A percentile compares a stretch with the other conserved stretches of the same genome.
These are phyloP conservation scores for Bondarzewia mesenterica DNA, from an alignment of 1,284 basidiomycete species.

Conservation along the genomic window DNA sequence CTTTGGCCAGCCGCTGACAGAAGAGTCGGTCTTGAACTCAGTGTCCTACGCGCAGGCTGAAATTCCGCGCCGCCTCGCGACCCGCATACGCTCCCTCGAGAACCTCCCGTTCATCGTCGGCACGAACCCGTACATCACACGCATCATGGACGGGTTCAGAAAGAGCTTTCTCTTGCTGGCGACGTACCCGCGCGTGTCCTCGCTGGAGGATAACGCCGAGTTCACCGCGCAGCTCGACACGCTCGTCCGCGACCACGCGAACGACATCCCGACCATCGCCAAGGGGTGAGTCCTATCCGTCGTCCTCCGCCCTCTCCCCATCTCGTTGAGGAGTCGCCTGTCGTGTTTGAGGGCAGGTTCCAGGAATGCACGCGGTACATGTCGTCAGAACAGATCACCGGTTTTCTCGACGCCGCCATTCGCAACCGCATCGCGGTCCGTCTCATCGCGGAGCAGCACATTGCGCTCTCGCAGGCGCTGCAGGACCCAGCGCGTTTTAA, in stretches of 20 bases:
- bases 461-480: constrained; percentile 69
- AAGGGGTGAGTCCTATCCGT: constrained; percentile 68
- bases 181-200: constrained; percentile 57
- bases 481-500: constrained; percentile 19
- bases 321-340: constrained; percentile 1
- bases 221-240: constrained; percentile 65
- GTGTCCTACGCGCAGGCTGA: constrained; percentile 64
- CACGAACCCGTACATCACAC: constrained; percentile 81
- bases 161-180: constrained; percentile 70
- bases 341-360: constrained; percentile 46
- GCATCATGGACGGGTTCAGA: constrained; percentile 66
- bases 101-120: constrained; percentile 80
- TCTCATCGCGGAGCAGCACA: constrained; percentile 88
- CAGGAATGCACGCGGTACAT: constrained; percentile 84
- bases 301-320: no score
- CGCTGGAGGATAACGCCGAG: constrained; percentile 59
- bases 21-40: constrained; percentile 61
- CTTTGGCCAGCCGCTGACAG: constrained; percentile 61
- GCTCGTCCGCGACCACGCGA: constrained; percentile 72
- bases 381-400: constrained; percentile 65
- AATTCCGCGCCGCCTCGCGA: constrained; percentile 66
- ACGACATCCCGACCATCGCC: constrained; percentile 86
- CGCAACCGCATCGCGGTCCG: constrained; percentile 83
- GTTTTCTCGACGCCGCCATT: constrained; percentile 81
- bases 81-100: constrained; percentile 63